These are phyloP conservation scores for Calendula officinalis DNA, from an alignment of 129 eudicot genomes.

Conservation along the genomic window DNA sequence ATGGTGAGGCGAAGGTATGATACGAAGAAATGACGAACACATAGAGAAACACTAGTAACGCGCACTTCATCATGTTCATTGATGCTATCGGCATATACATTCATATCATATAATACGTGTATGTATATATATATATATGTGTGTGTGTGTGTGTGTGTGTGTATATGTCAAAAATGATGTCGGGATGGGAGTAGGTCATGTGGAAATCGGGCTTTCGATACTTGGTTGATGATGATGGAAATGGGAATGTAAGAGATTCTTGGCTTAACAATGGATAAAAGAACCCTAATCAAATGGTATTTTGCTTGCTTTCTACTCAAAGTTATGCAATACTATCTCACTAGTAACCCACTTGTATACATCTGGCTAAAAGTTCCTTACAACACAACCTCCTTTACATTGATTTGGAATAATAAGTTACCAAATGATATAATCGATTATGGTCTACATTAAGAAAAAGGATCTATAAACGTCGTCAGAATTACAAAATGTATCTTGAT, in stretches of 20 bases:
- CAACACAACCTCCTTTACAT: background rate
- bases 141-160: background rate
- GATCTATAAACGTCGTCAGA: too few species aligned
- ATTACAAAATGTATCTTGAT: too few species aligned
- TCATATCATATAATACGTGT: conserved; percentile 6
- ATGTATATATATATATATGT: background rate
- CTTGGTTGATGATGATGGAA: conserved; percentile 29
- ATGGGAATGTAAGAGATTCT: conserved; percentile 42
- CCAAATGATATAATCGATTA: too few species aligned
- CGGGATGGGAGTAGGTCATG: conserved; percentile 15
- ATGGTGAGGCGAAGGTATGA: conserved; percentile 15
- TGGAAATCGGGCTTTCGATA: conserved; percentile 27
- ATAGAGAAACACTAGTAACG: conserved; percentile 22
- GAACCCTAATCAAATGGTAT: conserved; percentile 26
- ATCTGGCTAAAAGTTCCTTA: conserved; percentile 8
- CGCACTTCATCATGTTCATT: conserved; percentile 15
- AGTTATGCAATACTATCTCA: conserved; percentile 9
- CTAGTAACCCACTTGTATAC: conserved; percentile 6
- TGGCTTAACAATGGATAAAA: conserved; percentile 44
- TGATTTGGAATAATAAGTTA: background rate
- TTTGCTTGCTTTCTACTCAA: conserved; percentile 59
- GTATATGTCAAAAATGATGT: conserved; percentile 2
- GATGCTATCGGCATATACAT: conserved; percentile 1
- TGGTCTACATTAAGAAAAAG: too few species aligned
- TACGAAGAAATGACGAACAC: conserved; percentile 13